A percentile compares a stretch with the other conserved stretches of the same genome.
phyloP scores from a whole-genome alignment of 2,329 filamentous ascomycete genomes.

The Aspergillus sp. region DNA sequence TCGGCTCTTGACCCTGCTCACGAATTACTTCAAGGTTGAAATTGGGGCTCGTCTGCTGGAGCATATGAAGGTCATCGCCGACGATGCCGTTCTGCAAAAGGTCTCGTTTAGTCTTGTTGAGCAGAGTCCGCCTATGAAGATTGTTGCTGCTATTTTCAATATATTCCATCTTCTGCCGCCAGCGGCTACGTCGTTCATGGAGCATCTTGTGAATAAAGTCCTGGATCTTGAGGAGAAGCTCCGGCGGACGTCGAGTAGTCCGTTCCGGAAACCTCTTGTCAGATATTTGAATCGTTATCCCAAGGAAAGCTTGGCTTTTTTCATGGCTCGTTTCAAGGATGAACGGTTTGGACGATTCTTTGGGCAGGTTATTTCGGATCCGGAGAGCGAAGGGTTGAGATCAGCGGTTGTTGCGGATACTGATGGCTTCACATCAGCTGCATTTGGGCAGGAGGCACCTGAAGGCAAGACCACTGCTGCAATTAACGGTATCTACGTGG shows the following conservation, averaged over 20 bases:
- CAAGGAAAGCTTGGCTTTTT: slow-evolving; percentile 73
- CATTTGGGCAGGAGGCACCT: slow-evolving; percentile 52
- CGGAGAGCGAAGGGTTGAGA: slow-evolving; percentile 65
- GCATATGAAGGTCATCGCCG: slow-evolving; percentile 84
- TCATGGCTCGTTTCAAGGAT: slow-evolving; percentile 72
- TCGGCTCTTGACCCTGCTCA: slow-evolving; percentile 78
- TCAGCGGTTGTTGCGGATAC: slow-evolving; percentile 66
- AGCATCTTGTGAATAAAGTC: slow-evolving; percentile 80
- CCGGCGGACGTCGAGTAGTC: slow-evolving; percentile 78
- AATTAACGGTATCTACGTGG: slow-evolving; percentile 80
- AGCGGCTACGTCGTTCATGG: slow-evolving; percentile 84
- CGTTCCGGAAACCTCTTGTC: slow-evolving; percentile 82
- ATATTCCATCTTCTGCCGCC: slow-evolving; percentile 94
- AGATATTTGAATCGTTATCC: slow-evolving; percentile 92
- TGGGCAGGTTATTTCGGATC: slow-evolving; percentile 71
- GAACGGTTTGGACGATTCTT: slow-evolving; percentile 84
- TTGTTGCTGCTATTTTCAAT: slow-evolving; percentile 88
- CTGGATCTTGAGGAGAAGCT: slow-evolving; percentile 78
- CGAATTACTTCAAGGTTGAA: slow-evolving; percentile 98
- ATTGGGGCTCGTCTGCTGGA: slow-evolving; percentile 90
- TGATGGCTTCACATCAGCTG: slow-evolving; percentile 59
- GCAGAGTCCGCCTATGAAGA: slow-evolving; percentile 85
- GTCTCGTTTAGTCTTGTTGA: slow-evolving; percentile 93
- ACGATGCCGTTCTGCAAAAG: slow-evolving; percentile 69
- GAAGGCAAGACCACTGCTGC: slow-evolving; percentile 56